These are phyloP conservation scores for Chalaropsis ovoidea DNA, from an alignment of 2,329 filamentous ascomycete genomes.

Conservation along the genomic window DNA sequence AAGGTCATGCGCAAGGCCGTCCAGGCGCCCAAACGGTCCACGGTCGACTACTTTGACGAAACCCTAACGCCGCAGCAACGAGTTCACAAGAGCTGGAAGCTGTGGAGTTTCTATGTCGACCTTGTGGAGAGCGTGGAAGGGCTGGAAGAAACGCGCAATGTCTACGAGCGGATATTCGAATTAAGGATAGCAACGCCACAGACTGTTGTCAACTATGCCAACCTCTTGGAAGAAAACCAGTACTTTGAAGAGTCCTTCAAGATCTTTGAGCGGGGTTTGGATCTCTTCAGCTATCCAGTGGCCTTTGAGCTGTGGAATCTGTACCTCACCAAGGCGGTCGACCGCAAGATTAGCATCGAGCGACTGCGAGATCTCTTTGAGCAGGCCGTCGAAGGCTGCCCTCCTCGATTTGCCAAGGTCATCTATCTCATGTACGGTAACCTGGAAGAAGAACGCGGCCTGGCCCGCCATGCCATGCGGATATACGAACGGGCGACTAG, in stretches of 20 bases:
- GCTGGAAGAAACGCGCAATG: conserved; percentile 80
- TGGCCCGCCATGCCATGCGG: conserved; percentile 93
- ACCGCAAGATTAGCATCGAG: conserved; percentile 92
- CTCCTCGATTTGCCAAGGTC: conserved; percentile 89
- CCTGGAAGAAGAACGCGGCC: conserved; percentile 85
- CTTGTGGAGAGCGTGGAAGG: conserved; percentile 89
- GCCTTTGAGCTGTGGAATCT: conserved; percentile 98
- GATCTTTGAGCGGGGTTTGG: conserved; percentile 86
- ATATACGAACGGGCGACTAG: conserved; percentile 97
- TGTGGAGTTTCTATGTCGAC: conserved; percentile 99
- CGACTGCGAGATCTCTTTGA: conserved; percentile 90
- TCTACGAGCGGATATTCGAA: conserved; percentile 97
- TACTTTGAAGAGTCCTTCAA: conserved; percentile 99
- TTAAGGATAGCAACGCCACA: conserved; percentile 95
- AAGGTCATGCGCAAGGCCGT: conserved; percentile 96
- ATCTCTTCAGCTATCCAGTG: conserved; percentile 97
- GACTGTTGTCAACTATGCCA: conserved; percentile 97
- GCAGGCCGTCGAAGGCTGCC: conserved; percentile 88
- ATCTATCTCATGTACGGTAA: conserved; percentile 98
- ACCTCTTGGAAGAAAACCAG: conserved; percentile 82
- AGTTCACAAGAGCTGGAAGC: conserved; percentile 97
- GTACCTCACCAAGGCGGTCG: conserved; percentile 93
- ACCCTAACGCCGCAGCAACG: conserved; percentile 86
- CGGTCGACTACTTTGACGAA: conserved; percentile 98
- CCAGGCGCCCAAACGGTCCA: conserved; percentile 93